Base-by-base conservation (phyloP, 148 eudicot genomes). In the Tetragonia tetragonoides region DNA sequence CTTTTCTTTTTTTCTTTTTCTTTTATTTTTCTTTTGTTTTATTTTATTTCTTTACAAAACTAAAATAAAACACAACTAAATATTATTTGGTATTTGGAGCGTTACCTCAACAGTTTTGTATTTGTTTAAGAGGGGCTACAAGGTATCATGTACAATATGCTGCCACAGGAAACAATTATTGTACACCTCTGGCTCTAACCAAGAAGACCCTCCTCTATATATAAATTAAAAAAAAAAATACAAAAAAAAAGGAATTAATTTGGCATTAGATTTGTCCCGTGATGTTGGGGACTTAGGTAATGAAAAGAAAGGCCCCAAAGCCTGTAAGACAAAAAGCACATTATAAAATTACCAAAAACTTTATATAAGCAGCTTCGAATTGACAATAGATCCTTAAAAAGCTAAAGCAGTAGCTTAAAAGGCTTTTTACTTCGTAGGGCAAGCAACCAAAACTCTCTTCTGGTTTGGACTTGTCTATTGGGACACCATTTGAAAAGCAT, bases 401-500 rank as follows among this genome's bases (percentile, higher is more conserved):
- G 16, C 14, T 11, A n/a, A 24, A 61, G 21, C 10, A 62, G 10
- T 20, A 41, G 7, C 17, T 41, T 41, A 28, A 16, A 21, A 71
- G 20, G 15, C 24, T 10, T 42, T 18, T 12, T 68, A 17, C 24
- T 42, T 37, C 0, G 34, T 28, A 28, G 34, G 34, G 34, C 1
- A 28, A 28, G 34, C 1, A 28, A 28, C 34, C 34, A 28, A 28
- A 28, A 28, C 34, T 28, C 34, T 28, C 34, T 28, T 28, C 34
- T n/a, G n/a, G 28, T 37, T 75, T 80, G 83, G 83, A 75, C 3
- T 80, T 60, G 71, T 65, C 44, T 80, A 51, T 69, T 69, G 75
- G 70, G 75, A 66, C 49, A 60, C 71, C 75, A 75, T 80, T 80
- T 80, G 75, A 75, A 75, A 80, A 80, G 79, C 83, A 80, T 80